Conservation (phyloP, 2,329 filamentous ascomycete genomes). For the Chalaropsis thielavioides region DNA sequence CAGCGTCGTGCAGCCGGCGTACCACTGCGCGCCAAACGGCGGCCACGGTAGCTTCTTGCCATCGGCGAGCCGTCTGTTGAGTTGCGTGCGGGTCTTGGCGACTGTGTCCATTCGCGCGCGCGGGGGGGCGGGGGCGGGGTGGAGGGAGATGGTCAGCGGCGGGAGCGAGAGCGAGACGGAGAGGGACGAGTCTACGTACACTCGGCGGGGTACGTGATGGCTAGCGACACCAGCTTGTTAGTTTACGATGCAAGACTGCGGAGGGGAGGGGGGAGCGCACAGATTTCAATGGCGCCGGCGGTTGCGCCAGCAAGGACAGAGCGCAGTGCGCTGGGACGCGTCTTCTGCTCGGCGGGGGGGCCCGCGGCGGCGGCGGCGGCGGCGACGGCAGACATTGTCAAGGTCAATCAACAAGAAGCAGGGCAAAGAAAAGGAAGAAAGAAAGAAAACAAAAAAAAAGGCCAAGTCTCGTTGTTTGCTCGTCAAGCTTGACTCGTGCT, state of each 20-base stretch:
- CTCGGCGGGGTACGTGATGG: slow-evolving; percentile 89
- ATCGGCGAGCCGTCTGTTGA: slow-evolving; percentile 70
- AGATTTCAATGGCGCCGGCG: slow-evolving; percentile 90
- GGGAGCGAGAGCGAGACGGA: not conserved
- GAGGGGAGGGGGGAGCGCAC: slow-evolving; percentile 28
- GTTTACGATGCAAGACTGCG: not conserved
- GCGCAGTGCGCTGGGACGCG: slow-evolving; percentile 61
- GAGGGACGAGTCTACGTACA: slow-evolving; percentile 39
- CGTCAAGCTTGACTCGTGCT: not conserved
- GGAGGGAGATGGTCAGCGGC: slow-evolving; percentile 19
- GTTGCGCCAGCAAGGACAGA: slow-evolving; percentile 84
- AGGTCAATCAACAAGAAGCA: too few relatives aligned
- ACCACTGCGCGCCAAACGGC: slow-evolving; percentile 87
- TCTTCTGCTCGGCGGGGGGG: slow-evolving; percentile 20
- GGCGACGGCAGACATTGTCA: not conserved
- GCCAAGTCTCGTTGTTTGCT: too few relatives aligned
- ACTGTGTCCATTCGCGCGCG: slow-evolving; percentile 45
- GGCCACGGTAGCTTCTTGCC: slow-evolving; percentile 88
- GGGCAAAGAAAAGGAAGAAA: too few relatives aligned
- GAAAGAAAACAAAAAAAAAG: too few relatives aligned
- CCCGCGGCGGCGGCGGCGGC: not conserved
- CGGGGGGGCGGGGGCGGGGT: not conserved
- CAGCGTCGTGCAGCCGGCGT: slow-evolving; percentile 90
- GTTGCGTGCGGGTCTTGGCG: slow-evolving; percentile 86
- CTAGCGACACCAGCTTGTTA: slow-evolving; percentile 22